Base-by-base conservation (phyloP, 106 monocot species). In the Apostasia ramifera region DNA sequence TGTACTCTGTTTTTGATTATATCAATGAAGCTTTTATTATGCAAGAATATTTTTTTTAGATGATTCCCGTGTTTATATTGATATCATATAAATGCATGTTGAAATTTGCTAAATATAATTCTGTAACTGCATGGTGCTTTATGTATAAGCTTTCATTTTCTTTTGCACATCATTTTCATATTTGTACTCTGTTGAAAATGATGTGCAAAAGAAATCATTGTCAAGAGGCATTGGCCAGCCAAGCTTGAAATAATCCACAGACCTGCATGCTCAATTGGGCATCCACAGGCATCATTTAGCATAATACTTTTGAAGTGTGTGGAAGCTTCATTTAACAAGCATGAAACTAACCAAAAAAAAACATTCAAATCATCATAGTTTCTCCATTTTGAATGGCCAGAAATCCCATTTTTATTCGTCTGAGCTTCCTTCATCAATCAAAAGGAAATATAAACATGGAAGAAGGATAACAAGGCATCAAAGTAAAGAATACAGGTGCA, bases 301-400 rank as follows among this genome's bases (percentile, higher is more conserved):
- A 26, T 26, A 26, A 26, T 26, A 26, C 26, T 26, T 26, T 26
- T 26, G 26, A 26, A 26, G 26, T 26, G 26, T 0, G 26, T 26
- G 26, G 26, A 26, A 26, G 26, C 26, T 26, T 26, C 26, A 26
- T 26, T 26, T 26, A 26, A 26, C 26, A 52, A 10, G 52, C 10
- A 13, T 6, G 53, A 10, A 47, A 9, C 84, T 70, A 11, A 88
- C 84, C 88, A 88, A 61, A 84, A 88, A 88, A 54, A 70, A 88
- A 48, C 88, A 66, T 88, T 88, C 42, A 88, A 51, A 68, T 88
- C 88, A 79, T 88, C 88, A 71, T 84, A 88, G 72, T 88, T 88
- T 76, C 88, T 78, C 88, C 26, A 26, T 26, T 26, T 26, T 26
- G 26, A 26, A 26, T 0, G 26, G 26, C 26, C 26, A 26, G 26